These are phyloP conservation scores for Laguncularia racemosa DNA, from an alignment of 345 rosid genomes.

Conservation along the genomic window DNA sequence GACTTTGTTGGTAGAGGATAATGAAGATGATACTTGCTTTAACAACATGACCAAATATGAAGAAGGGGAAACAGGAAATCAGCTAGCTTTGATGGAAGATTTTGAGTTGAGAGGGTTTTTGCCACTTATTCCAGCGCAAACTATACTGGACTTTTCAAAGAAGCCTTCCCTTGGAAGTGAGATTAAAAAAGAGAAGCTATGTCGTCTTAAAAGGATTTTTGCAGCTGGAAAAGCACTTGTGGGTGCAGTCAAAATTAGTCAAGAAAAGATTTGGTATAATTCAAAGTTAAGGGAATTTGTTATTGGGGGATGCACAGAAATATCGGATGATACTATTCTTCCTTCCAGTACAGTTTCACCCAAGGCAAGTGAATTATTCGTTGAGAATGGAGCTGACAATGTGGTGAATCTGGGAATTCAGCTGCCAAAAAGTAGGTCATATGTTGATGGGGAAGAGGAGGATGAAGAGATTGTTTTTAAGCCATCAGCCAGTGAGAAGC, in stretches of 20 bases:
- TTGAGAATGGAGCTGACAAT: constrained; percentile 29
- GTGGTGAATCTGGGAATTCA: constrained; percentile 16
- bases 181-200: constrained; percentile 55
- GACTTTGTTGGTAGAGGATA: constrained; percentile 45
- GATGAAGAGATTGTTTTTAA: constrained; percentile 95
- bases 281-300: constrained; percentile 63
- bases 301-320: constrained; percentile 47
- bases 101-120: constrained; percentile 83
- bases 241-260: constrained; percentile 50
- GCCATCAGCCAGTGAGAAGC: constrained; percentile 63
- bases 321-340: constrained; percentile 27
- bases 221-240: constrained; percentile 81
- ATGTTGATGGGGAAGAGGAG: constrained; percentile 67
- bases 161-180: constrained; percentile 56
- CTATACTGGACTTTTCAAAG: constrained; percentile 80
- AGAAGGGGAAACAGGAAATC: constrained; percentile 84
- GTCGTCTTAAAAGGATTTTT: constrained; percentile 64
- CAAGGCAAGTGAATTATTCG: constrained; percentile 21
- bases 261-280: constrained; percentile 55
- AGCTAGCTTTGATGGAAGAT: constrained; percentile 91
- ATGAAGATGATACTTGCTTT: constrained; percentile 80
- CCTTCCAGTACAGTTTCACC: constrained; percentile 18
- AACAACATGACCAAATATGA: constrained; percentile 80
- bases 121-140: constrained; percentile 82
- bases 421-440: constrained; percentile 28